These are phyloP conservation scores for Phytophthora foliorum DNA, from an alignment of 352 stramenopile species.

Conservation along the genomic window DNA sequence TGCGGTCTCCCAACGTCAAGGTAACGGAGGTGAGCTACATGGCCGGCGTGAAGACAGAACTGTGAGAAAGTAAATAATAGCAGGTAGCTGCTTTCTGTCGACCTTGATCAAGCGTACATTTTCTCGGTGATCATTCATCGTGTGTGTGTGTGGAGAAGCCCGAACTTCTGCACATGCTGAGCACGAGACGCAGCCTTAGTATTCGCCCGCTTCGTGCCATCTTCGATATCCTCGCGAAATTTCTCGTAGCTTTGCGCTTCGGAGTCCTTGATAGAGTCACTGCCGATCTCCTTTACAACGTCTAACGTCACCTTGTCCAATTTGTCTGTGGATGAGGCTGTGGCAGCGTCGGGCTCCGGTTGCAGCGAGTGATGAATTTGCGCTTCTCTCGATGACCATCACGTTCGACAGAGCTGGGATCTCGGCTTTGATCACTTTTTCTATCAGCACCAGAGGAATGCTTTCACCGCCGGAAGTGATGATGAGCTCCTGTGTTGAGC, in stretches of 20 bases:
- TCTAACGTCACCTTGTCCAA: slow-evolving; percentile 77
- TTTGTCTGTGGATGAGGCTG: slow-evolving; percentile 61
- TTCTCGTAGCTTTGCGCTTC: slow-evolving; percentile 66
- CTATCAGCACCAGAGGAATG: slow-evolving; percentile 89
- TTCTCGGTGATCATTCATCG: too few species aligned
- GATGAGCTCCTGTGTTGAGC: slow-evolving; percentile 93
- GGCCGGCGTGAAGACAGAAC: slow-evolving; percentile 5
- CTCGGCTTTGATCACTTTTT: slow-evolving; percentile 87
- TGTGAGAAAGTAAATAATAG: too few species aligned
- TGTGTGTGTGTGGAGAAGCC: too few species aligned
- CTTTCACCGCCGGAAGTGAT: slow-evolving; percentile 94
- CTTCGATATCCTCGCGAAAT: slow-evolving; percentile 79
- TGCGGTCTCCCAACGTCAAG: slow-evolving; percentile 22
- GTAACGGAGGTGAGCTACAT: slow-evolving; percentile 13
- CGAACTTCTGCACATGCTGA: slow-evolving; percentile 81
- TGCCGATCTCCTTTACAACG: slow-evolving; percentile 65
- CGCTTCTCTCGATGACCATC: slow-evolving; percentile 92
- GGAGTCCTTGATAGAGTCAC: too few species aligned
- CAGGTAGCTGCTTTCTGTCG: too few species aligned
- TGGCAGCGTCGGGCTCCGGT: slow-evolving; percentile 67
- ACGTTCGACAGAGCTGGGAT: slow-evolving; percentile 83
- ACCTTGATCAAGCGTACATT: too few species aligned
- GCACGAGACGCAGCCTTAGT: slow-evolving; percentile 52
- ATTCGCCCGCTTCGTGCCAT: too few species aligned
- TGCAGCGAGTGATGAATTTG: slow-evolving; percentile 91